Evolutionary conservation across 257 asterid species (phyloP).

Genomic region (Paulownia fortunei): DNA sequence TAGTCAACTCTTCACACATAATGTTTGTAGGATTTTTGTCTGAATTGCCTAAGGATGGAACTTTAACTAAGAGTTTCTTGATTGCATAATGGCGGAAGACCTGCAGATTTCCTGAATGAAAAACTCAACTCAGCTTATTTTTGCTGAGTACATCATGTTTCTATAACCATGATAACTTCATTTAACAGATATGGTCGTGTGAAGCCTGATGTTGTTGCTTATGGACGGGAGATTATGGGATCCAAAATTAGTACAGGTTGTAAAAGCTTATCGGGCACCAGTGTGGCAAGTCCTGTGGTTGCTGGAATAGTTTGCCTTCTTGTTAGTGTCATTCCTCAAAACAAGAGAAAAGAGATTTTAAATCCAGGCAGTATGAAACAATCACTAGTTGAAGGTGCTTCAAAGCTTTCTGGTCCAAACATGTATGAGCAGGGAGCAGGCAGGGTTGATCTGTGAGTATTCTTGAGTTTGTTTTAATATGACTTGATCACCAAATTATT

Average conservation of each 20-base stretch:
- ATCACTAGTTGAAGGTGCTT: constrained; percentile 97
- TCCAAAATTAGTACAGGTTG: constrained; percentile 98
- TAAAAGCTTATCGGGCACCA: constrained; percentile 98
- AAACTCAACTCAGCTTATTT: neutral
- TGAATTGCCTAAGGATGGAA: constrained; percentile 3
- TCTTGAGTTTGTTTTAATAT: constrained; percentile 32
- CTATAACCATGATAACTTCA: constrained; percentile 32
- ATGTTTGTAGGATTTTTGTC: neutral
- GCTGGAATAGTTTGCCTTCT: constrained; percentile 99
- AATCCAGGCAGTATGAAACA: constrained; percentile 99
- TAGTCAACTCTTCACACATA: neutral
- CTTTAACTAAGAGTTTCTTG: neutral
- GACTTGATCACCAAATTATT: constrained; percentile 24
- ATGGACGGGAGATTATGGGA: constrained; percentile 98
- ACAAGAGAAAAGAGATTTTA: constrained; percentile 74
- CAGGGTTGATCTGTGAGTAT: constrained; percentile 96
- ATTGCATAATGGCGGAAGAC: constrained; percentile 11
- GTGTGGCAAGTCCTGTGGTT: constrained; percentile 99
- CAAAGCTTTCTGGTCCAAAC: constrained; percentile 94
- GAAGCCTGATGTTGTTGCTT: constrained; percentile 98
- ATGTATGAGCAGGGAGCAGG: constrained; percentile 99
- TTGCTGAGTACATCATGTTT: constrained; percentile 17
- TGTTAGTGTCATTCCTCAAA: constrained; percentile 85
- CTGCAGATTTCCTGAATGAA: constrained; percentile 23
- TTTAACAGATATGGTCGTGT: constrained; percentile 90